These are phyloP conservation scores for Fomitopsis pulvina DNA, from an alignment of 768 basidiomycete species.

Conservation along the genomic window DNA sequence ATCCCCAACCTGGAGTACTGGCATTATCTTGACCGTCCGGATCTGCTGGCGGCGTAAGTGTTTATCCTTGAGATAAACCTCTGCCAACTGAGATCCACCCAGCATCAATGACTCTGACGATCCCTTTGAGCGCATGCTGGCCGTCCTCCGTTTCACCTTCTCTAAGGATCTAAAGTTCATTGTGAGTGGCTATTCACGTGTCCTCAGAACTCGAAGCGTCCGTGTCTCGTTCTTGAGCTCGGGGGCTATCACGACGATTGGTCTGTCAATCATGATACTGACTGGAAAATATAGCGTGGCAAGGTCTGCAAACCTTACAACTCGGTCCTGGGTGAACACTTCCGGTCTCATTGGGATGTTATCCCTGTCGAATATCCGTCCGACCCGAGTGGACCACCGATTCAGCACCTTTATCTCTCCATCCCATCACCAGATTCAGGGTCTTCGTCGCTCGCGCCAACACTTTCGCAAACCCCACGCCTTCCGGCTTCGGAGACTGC, in stretches of 20 bases:
- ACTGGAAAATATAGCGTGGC: constrained; percentile 50
- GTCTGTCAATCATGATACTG: neutral
- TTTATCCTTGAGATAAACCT: neutral
- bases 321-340: constrained; percentile 83
- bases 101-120: constrained; percentile 92
- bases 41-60: constrained; percentile 85
- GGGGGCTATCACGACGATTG: neutral
- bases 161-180: constrained; percentile 94
- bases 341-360: constrained; percentile 83
- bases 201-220: neutral
- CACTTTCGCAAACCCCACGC: constrained; percentile 12
- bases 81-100: neutral
- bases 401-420: constrained; percentile 35
- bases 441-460: constrained; percentile 16
- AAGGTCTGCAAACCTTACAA: constrained; percentile 94
- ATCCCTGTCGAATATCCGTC: constrained; percentile 49
- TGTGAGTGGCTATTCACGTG: constrained; percentile 36
- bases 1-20: constrained; percentile 96
- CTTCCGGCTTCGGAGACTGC: constrained; percentile 38
- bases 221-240: neutral
- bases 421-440: constrained; percentile 16
- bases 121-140: constrained; percentile 93
- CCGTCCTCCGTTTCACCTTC: constrained; percentile 80
- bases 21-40: constrained; percentile 89
- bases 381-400: constrained; percentile 40